A percentile compares a stretch with the other conserved stretches of the same genome.
Evolutionary conservation across 2,329 filamentous ascomycete species (phyloP).

Genomic region (Cercospora sp.): DNA sequence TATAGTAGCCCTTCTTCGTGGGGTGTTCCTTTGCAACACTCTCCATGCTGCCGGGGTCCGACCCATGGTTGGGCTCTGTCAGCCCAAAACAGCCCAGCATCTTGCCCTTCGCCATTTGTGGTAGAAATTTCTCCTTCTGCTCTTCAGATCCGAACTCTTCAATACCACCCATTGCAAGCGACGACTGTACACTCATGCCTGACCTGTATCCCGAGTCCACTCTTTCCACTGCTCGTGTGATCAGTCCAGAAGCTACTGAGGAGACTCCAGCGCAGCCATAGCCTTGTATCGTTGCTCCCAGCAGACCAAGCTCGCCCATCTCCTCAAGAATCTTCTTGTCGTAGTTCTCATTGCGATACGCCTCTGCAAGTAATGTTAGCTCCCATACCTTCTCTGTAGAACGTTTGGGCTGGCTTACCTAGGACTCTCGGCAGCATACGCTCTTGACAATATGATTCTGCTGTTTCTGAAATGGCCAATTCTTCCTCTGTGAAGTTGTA

Average conservation of each 20-base stretch:
- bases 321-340: conserved; percentile 82
- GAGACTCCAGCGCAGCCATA: conserved; percentile 87
- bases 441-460: conserved; percentile 92
- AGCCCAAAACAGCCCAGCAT: conserved; percentile 83
- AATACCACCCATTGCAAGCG: conserved; percentile 90
- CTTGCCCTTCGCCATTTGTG: conserved; percentile 78
- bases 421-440: conserved; percentile 80
- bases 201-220: conserved; percentile 91
- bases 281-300: conserved; percentile 82
- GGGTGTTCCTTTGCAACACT: conserved; percentile 81
- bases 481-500: conserved; percentile 85
- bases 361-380: conserved; percentile 57
- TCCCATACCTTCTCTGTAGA: too few species aligned
- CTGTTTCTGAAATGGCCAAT: conserved; percentile 82
- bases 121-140: conserved; percentile 81
- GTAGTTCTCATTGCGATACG: conserved; percentile 83
- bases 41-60: conserved; percentile 90
- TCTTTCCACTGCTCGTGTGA: conserved; percentile 85
- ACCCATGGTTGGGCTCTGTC: conserved; percentile 91
- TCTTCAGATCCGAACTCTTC: conserved; percentile 83
- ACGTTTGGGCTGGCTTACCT: conserved; percentile 56
- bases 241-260: conserved; percentile 83
- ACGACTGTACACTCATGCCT: conserved; percentile 90
- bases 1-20: conserved; percentile 77
- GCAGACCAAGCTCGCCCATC: conserved; percentile 88